Evolutionary conservation across 169 alveolate genomes (phyloP).

Genomic region (Eimeria falciformis): DNA sequence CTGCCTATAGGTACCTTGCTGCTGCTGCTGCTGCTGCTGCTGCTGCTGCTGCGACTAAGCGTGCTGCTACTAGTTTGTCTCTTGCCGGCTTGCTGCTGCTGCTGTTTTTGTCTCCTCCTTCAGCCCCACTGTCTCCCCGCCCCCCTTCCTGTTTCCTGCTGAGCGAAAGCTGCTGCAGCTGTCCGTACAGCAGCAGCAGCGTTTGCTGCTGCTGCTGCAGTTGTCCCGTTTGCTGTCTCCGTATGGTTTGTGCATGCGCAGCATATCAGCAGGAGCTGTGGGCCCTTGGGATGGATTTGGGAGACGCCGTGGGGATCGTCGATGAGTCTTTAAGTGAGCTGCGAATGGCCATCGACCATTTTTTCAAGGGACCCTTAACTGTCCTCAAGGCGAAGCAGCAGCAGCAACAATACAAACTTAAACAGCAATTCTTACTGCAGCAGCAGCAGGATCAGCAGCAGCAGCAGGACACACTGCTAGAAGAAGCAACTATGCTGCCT

Average conservation of each 20-base stretch:
- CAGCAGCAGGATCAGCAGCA: neutral
- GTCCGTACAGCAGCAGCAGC: neutral
- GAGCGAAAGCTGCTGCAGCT: no score
- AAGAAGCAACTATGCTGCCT: no score
- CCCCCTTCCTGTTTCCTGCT: no score
- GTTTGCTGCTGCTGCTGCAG: neutral
- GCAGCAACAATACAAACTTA: neutral
- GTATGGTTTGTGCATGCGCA: neutral
- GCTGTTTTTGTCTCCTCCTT: neutral
- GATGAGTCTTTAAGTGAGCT: neutral
- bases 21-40: no score
- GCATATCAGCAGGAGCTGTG: conserved; percentile 7
- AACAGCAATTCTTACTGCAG: neutral
- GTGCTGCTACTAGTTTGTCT: no score
- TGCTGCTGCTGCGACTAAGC: no score
- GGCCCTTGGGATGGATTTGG: neutral
- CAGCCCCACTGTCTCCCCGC: no score
- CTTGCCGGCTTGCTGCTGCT: neutral
- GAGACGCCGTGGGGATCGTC: neutral
- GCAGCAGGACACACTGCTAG: no score
- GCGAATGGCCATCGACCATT: neutral
- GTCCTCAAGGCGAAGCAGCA: neutral
- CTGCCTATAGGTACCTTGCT: neutral
- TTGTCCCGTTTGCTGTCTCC: neutral
- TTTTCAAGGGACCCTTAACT: neutral